These are phyloP conservation scores for Mycosphaerella arachidis DNA, from an alignment of 2,329 filamentous ascomycete genomes.

Conservation along the genomic window DNA sequence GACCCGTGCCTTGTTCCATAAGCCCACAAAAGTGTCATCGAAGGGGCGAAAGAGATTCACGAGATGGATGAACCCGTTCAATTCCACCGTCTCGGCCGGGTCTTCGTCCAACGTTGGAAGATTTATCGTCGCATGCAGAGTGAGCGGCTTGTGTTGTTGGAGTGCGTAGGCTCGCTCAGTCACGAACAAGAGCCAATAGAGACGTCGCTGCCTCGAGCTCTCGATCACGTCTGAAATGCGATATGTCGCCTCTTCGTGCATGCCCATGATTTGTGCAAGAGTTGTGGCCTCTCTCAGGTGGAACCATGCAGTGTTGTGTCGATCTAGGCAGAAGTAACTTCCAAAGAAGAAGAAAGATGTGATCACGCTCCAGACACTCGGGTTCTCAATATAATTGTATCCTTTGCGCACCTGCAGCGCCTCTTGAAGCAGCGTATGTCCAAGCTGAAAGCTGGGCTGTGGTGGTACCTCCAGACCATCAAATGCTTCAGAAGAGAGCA, in stretches of 20 bases:
- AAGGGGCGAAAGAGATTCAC: slow-evolving; percentile 59
- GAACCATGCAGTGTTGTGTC: slow-evolving; percentile 59
- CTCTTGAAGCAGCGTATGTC: slow-evolving; percentile 56
- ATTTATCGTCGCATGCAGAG: slow-evolving; percentile 56
- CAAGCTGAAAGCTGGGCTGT: slow-evolving; percentile 43
- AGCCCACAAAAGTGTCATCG: slow-evolving; percentile 58
- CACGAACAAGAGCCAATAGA: slow-evolving; percentile 61
- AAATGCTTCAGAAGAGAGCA: slow-evolving; percentile 38
- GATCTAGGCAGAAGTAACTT: slow-evolving; percentile 58
- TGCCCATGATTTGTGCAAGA: slow-evolving; percentile 54
- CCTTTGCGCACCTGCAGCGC: slow-evolving; percentile 53
- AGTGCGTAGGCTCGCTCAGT: slow-evolving; percentile 62
- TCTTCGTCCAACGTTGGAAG: slow-evolving; percentile 49
- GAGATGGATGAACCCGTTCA: slow-evolving; percentile 57
- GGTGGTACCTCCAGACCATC: slow-evolving; percentile 48
- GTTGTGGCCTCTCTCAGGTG: slow-evolving; percentile 59
- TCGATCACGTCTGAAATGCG: slow-evolving; percentile 45
- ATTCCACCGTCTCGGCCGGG: slow-evolving; percentile 51
- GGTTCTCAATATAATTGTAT: slow-evolving; percentile 55
- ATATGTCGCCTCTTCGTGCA: slow-evolving; percentile 57
- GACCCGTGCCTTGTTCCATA: slow-evolving; percentile 57
- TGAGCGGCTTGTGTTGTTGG: slow-evolving; percentile 59
- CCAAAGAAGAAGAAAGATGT: slow-evolving; percentile 60
- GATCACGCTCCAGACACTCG: slow-evolving; percentile 53
- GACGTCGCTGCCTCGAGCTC: slow-evolving; percentile 50